These are phyloP conservation scores for Mucor piriformis DNA, from an alignment of 371 early-diverging fungal genomes.

Conservation along the genomic window DNA sequence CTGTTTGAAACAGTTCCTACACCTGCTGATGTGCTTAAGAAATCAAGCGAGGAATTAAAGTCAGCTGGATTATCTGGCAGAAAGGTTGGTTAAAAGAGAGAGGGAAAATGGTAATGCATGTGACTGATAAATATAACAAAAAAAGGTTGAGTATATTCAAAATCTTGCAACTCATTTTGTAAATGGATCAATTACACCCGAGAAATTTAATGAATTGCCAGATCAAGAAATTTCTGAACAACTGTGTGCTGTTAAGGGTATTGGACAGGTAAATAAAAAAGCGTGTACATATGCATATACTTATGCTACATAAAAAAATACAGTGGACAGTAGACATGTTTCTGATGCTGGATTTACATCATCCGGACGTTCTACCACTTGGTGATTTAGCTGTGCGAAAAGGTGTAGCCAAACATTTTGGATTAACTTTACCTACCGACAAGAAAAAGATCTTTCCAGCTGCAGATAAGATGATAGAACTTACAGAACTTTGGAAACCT, in stretches of 20 bases:
- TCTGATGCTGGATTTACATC: conserved; percentile 55
- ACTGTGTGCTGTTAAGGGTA: conserved; percentile 53
- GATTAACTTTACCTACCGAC: background rate
- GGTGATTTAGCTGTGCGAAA: conserved; percentile 62
- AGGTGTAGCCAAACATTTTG: conserved; percentile 50
- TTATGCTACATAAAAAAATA: background rate
- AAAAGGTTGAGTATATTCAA: conserved; percentile 41
- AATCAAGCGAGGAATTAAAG: conserved; percentile 33
- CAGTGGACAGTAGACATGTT: conserved; percentile 67
- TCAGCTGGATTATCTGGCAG: conserved; percentile 52
- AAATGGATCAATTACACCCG: conserved; percentile 41
- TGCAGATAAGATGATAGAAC: conserved; percentile 45
- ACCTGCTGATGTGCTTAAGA: conserved; percentile 38
- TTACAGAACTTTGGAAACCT: conserved; percentile 56
- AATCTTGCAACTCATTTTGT: conserved; percentile 52
- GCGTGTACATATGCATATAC: background rate
- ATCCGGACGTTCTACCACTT: conserved; percentile 59
- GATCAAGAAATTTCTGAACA: conserved; percentile 48
- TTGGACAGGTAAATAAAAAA: conserved; percentile 50
- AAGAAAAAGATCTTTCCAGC: conserved; percentile 29
- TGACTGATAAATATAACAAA: too few relatives aligned
- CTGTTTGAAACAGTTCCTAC: conserved; percentile 51
- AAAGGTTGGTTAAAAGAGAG: too few relatives aligned
- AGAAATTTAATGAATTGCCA: conserved; percentile 38
- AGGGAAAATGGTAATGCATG: too few relatives aligned